A percentile compares a stretch with the other conserved stretches of the same genome.
These are phyloP conservation scores for Xylaria sp. DNA, from an alignment of 495 filamentous ascomycete species.

Conservation along the genomic window DNA sequence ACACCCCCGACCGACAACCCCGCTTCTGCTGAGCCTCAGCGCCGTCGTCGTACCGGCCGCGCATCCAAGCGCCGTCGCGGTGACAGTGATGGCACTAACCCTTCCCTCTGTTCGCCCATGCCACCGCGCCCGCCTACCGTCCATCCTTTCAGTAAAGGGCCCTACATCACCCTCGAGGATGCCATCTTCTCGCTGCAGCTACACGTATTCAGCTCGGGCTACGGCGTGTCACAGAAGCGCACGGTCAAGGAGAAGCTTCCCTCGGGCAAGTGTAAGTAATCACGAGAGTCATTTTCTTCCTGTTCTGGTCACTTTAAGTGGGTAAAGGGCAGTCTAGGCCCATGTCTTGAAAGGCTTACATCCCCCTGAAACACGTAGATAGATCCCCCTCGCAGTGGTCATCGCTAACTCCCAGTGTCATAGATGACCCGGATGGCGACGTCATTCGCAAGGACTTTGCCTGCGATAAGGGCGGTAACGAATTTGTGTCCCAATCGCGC, in stretches of 20 bases:
- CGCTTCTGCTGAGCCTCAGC: conserved; percentile 1
- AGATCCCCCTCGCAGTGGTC: not conserved
- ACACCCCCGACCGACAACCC: not conserved
- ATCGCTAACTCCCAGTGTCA: not conserved
- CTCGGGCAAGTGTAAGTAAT: conserved; percentile 31
- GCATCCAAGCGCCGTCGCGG: conserved; percentile 33
- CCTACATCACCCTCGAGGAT: conserved; percentile 39
- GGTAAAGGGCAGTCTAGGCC: not conserved
- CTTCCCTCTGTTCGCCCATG: conserved; percentile 66
- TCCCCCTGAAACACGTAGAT: not conserved
- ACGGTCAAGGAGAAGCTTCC: conserved; percentile 43
- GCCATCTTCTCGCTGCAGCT: conserved; percentile 39
- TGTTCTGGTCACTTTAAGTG: not conserved
- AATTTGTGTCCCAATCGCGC: conserved; percentile 40
- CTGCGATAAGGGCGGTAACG: conserved; percentile 40
- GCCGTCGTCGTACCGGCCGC: conserved; percentile 28
- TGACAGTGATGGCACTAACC: conserved; percentile 43
- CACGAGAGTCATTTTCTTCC: not conserved
- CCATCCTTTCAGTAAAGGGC: conserved; percentile 76
- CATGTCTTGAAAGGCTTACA: not conserved
- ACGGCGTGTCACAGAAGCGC: conserved; percentile 42
- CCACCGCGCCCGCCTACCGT: conserved; percentile 68
- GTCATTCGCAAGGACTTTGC: conserved; percentile 41
- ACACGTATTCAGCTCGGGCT: conserved; percentile 41
- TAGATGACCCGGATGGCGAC: conserved; percentile 35